Base-by-base conservation (phyloP, 2,329 filamentous ascomycete species). In the Dactylonectria macrodidyma region DNA sequence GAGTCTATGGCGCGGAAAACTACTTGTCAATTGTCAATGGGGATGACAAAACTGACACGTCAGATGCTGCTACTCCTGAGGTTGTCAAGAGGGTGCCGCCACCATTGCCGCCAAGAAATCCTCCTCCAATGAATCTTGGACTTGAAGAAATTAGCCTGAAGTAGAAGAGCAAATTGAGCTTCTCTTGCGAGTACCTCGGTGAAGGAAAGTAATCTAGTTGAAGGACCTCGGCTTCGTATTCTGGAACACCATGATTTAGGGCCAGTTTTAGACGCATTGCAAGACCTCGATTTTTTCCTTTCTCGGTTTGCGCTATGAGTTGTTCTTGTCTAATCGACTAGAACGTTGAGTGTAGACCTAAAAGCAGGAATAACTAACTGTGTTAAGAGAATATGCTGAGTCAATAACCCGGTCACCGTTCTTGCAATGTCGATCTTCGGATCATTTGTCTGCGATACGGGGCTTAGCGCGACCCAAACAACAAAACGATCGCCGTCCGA, bases 51-150 rank as follows among this genome's bases (percentile, higher is more conserved):
- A 26, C 50, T 0, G 47, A 48, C 14, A 61, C 58, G 9, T 47
- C 64, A 6, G 60, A 62, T 24, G 14, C 33, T 24, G 14, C 33
- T 26, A n/a, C 33, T 7, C 1, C 4, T 38, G 33, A 11, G 9
- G 3, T 5, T 8, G 10, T 19, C 10, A 38, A 19, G 3, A 22
- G 26, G 30, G 58, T 68, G 0, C 71, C 71, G 1, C 71, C 71
- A 6, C 66, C 59, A 3, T 46, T 73, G 1, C 71, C 71, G 0
- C 38, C 71, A 1, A 73, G 71, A 33, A 68, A 22, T 9, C 11
- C 60, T 0, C 38, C 51, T 33, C 8, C 26, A 14, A 5, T 22
- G 8, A 63, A 36, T 30, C 3, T 34, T 22, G 52, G 44, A 6
- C 62, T 66, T 33, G 64, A 66, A 16, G 59, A 66, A 6, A 46